Base-by-base conservation (phyloP, 345 rosid genomes). In the Luvunga scandens region DNA sequence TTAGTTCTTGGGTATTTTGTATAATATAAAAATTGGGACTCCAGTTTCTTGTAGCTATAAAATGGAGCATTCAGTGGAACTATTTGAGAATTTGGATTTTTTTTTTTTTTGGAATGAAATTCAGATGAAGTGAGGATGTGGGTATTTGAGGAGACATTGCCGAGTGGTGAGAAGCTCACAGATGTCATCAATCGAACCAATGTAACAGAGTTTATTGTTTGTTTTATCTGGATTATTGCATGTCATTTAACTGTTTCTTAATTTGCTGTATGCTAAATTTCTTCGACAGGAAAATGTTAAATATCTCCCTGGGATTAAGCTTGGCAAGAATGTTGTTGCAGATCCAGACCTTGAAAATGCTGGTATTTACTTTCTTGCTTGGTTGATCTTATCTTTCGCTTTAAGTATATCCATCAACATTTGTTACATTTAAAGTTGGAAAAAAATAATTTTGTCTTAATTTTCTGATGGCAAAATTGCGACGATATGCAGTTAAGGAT, bases 41-140 rank as follows among this genome's bases (percentile, higher is more conserved):
- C 55, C 45, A 10, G 53, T 68, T 71, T 62, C 2, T 38, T 50
- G 34, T 5, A 33, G 39, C 67, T 27, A 73, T 34, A 53, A 22
- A 59, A 75, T 69, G 67, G n/a, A 66, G 8, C n/a, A 73, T 79
- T 34, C n/a, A 33, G 50, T 45, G 48, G 22, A 31, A 66, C 72
- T 5, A 22, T 24, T 71, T 78, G 73, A 61, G 61, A 71, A 50
- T 61, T 22, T 77, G 21, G 9, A 10, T 50, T 50, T 53, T 53
- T 14, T 16, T 57, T 34, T 22, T 38, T 38, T 38, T 38, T 1
- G 10, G 0, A 24, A 57, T 75, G 66, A 64, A 85, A 50, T 80
- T 79, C 94, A 96, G 99, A 94, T 92, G 97, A 94, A 89, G 97
- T 94, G 81, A 90, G 91, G 86, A 96, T 96, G 97, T 94, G 98